A percentile compares a stretch with the other conserved stretches of the same genome.
Evolutionary conservation across 306 rosid genomes (phyloP).

Genomic region (Leucaena leucocephala): DNA sequence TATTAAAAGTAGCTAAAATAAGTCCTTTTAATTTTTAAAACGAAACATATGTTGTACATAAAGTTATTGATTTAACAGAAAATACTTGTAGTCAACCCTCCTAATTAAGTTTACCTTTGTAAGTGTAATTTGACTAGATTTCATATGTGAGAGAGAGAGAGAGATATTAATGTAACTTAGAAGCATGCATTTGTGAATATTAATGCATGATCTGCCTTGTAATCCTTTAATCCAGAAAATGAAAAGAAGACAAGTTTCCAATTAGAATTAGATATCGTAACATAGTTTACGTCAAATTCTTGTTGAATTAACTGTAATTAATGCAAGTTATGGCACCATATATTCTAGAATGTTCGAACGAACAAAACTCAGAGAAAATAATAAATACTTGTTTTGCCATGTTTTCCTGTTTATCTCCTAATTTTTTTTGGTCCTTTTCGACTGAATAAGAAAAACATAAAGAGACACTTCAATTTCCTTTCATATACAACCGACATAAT

Average conservation of each 20-base stretch:
- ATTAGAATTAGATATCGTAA: background rate
- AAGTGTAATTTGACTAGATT: background rate
- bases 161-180: background rate
- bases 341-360: background rate
- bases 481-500: background rate
- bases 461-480: constrained; percentile 25
- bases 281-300: background rate
- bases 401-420: background rate
- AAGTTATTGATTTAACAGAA: too few relatives aligned
- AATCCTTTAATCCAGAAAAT: background rate
- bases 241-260: background rate
- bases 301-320: background rate
- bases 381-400: background rate
- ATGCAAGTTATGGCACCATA: background rate
- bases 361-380: background rate
- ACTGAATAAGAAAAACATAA: constrained; percentile 15
- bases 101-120: too few relatives aligned
- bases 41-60: too few relatives aligned
- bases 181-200: background rate
- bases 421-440: background rate
- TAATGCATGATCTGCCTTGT: background rate
- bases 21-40: too few relatives aligned
- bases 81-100: too few relatives aligned
- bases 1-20: background rate
- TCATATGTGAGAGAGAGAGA: background rate